Evolutionary conservation across 306 rosid genomes (phyloP), one percentile per base, ranked within the genome.

Genomic region (Ormosia emarginata): DNA sequence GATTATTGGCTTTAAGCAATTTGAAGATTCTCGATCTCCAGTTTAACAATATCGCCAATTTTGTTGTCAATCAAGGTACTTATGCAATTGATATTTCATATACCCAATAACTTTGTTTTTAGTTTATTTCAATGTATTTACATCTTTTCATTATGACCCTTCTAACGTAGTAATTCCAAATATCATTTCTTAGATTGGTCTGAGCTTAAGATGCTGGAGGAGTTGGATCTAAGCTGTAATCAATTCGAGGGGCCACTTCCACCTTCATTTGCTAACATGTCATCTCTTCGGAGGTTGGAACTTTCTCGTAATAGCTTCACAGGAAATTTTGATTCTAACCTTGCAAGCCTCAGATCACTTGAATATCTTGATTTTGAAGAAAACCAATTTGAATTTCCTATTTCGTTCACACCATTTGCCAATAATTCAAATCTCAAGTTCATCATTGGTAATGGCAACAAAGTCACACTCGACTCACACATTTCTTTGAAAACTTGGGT

Each of bases 271-370:
- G 10, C 2, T 0, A 67, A 75, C 64, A 74, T 81, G 46, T 10
- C 76, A 10, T 66, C 81, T 8, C 70, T 81, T 8, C 18, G 63
- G 12, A 32, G 0, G 3, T 67, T 82, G 63, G 13, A 47, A 30
- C 69, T 82, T 57, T 14, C 52, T 7, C 0, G 3, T 5, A 75
- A 82, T 46, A 0, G 46, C 14, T 67, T 82, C 12, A 44, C 5
- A 2, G 81, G 77, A 2, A 75, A 67, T 18, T 15, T 82, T 1
- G 24, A 24, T 36, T 39, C 46, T 8, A 44, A 14, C 24, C 55
- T 75, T 12, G 85, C 71, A 75, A 57, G 71, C 41, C 18, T 82
- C 18, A 36, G 34, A 44, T 82, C 72, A 12, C 81, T 82, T 13
- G 73, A 67, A 67, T 34, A 43, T 67, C 9, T 82, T 34, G n/a